Base-by-base conservation (phyloP, 352 stramenopile species). In the Phytophthora parvispora region DNA sequence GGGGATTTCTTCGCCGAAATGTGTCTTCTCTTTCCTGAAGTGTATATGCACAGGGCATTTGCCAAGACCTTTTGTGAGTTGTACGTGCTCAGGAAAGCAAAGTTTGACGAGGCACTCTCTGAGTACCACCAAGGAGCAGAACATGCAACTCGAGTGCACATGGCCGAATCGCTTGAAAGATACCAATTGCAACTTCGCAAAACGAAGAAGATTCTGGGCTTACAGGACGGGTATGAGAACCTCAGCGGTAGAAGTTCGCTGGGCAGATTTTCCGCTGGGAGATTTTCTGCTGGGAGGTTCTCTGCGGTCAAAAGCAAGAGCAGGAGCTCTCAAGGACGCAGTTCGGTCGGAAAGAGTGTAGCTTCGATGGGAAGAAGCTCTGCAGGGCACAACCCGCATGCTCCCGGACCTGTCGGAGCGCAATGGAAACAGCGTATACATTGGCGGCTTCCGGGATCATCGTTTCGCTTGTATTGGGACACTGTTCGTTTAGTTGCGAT, bases 51-150 rank as follows among this genome's bases (percentile, higher is more conserved):
- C 48, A 90, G 83, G 42, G 87, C 87, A 0, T 67, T 87, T 0
- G 87, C 87, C 0, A 92, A 93, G 57, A 91, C 87, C 0, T 95
- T 95, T 54, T 95, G 86, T 22, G 87, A 95, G 48, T 63, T 95
- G 1, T 93, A 93, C 34, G 84, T 90, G 25, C 71, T 95, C 3
- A 78, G 89, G 1, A 92, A 92, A 43, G 59, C 70, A 0, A 77
- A 78, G 1, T 92, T 94, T 42, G 82, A 95, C 36, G 73, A 79
- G 2, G 83, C 78, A 0, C 59, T 93, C 12, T 40, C 43, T 10
- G 77, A 84, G 32, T 95, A 85, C 27, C 89, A 92, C 29, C 67
- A 64, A 12, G 76, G 73, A 1, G 34, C 31, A n/a, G 66, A 83
- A 22, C 25, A 51, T 1, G 58, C 76, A 42, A 67, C 65, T 4